These are phyloP conservation scores for Carpinus viminea DNA, from an alignment of 306 rosid species.

Conservation along the genomic window DNA sequence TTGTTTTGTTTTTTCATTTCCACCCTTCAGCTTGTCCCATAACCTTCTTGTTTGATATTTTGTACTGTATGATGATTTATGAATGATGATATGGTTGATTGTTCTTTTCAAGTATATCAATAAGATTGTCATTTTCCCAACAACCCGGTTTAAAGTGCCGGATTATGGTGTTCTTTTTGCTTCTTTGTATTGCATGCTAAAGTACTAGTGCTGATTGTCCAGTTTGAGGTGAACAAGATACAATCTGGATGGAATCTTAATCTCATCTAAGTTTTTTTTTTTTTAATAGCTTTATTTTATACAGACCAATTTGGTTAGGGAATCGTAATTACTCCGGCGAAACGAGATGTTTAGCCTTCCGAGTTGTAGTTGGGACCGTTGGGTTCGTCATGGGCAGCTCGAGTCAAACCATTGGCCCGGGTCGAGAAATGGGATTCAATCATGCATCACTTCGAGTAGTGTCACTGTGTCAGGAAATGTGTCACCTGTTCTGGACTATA, in stretches of 20 bases:
- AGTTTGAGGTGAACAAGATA: background rate
- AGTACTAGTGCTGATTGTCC: background rate
- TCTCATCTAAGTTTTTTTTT: no score
- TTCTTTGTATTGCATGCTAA: background rate
- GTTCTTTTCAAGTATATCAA: conserved; percentile 23
- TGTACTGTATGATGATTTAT: conserved; percentile 17
- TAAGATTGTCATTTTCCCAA: background rate
- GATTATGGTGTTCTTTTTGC: background rate
- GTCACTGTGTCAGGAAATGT: no score
- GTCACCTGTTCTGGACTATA: no score
- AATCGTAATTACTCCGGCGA: no score
- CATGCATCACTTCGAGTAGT: no score
- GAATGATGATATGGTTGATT: conserved; percentile 24
- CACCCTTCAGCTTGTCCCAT: conserved; percentile 11
- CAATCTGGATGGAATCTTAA: background rate
- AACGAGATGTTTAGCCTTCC: no score
- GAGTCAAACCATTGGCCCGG: background rate
- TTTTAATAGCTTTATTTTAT: no score
- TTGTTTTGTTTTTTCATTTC: conserved; percentile 32
- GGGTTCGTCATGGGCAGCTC: background rate
- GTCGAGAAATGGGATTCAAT: background rate
- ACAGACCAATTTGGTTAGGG: no score
- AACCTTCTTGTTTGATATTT: conserved; percentile 30
- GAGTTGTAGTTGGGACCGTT: no score
- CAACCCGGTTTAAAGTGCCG: background rate